These are phyloP conservation scores for Aspergillus terreus DNA, from an alignment of 2,329 filamentous ascomycete genomes.

Conservation along the genomic window DNA sequence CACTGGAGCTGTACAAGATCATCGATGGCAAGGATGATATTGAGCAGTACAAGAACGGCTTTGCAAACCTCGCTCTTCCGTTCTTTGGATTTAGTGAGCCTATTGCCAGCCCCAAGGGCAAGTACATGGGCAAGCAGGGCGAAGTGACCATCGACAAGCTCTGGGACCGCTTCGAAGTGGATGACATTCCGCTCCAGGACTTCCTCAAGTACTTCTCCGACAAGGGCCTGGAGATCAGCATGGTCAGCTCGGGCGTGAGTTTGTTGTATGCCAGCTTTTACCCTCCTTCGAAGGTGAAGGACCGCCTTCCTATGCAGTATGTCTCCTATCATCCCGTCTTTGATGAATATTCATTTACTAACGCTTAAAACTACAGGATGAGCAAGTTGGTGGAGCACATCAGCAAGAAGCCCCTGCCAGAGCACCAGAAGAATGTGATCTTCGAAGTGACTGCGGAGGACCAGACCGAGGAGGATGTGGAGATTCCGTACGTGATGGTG, in stretches of 20 bases:
- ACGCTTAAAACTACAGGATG: slow-evolving; percentile 55
- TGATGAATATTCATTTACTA: slow-evolving; percentile 17
- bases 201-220: slow-evolving; percentile 78
- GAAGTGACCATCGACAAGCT: slow-evolving; percentile 87
- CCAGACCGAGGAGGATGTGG: slow-evolving; percentile 83
- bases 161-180: slow-evolving; percentile 94
- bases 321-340: slow-evolving; percentile 27
- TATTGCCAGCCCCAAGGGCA: slow-evolving; percentile 88
- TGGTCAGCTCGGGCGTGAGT: slow-evolving; percentile 97
- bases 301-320: slow-evolving; percentile 69
- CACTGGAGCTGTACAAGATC: slow-evolving; percentile 93
- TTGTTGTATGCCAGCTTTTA: slow-evolving; percentile 94
- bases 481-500: slow-evolving; percentile 94
- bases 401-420: slow-evolving; percentile 86
- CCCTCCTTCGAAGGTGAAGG: slow-evolving; percentile 75
- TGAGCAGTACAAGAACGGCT: slow-evolving; percentile 99
- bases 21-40: slow-evolving; percentile 94
- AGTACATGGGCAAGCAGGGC: slow-evolving; percentile 73
- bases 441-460: slow-evolving; percentile 96
- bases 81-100: slow-evolving; percentile 99
- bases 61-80: slow-evolving; percentile 90
- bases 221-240: slow-evolving; percentile 76
- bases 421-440: slow-evolving; percentile 91
- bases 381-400: slow-evolving; percentile 84
- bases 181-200: slow-evolving; percentile 78